Percentiles rank a stretch among this genome's conserved stretches.
Conservation (phyloP, 441 rosid genomes). For the Populus tomentosa region DNA sequence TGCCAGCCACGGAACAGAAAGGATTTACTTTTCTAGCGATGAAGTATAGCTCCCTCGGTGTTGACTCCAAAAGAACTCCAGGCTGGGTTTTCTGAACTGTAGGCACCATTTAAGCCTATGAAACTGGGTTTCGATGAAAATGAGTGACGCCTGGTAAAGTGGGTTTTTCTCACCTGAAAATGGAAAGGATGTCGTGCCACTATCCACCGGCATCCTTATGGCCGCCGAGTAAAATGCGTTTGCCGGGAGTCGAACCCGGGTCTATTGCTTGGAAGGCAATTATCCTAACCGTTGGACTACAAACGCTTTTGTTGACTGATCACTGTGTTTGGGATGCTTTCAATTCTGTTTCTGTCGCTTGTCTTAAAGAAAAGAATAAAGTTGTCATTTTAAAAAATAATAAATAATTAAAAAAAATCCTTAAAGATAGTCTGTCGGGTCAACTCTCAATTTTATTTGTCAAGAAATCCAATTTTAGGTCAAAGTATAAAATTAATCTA, state of each 20-base stretch:
- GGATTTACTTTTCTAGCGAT: slow-evolving; percentile 39
- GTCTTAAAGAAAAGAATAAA: no score
- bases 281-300: slow-evolving; percentile 99
- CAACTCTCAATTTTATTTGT: no score
- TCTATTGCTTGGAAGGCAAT: slow-evolving; percentile 98
- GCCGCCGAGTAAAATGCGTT: slow-evolving; percentile 28
- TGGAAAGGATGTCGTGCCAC: no score
- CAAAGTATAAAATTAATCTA: no score
- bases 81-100: no score
- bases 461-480: no score
- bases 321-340: no score
- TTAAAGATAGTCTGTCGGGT: no score
- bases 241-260: slow-evolving; percentile 99
- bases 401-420: no score
- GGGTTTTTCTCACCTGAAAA: background rate
- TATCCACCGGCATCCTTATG: no score
- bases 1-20: slow-evolving; percentile 48
- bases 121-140: slow-evolving; percentile 24
- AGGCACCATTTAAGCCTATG: slow-evolving; percentile 71
- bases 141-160: background rate
- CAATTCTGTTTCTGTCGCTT: no score
- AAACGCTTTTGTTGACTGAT: slow-evolving; percentile 29
- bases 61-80: slow-evolving; percentile 58
- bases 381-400: no score
- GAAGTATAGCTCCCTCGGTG: slow-evolving; percentile 31